Evolutionary conservation across 495 filamentous ascomycete species (phyloP).

Genomic region (Xylaria flabelliformis): DNA sequence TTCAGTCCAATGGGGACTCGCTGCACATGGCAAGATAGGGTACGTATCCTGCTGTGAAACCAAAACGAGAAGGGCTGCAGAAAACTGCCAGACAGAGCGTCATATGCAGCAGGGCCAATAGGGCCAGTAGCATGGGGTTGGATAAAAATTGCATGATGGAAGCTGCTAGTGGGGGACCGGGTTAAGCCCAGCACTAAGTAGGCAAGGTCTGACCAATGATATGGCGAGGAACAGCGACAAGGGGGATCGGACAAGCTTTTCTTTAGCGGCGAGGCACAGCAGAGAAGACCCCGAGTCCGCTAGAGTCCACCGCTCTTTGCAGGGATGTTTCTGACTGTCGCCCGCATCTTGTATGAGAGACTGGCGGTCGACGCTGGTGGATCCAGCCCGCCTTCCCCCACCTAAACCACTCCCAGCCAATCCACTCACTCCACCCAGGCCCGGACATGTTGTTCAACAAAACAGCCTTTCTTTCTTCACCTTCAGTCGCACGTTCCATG

Average conservation of each 20-base stretch:
- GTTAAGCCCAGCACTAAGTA: neutral
- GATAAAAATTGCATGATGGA: neutral
- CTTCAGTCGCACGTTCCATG: conserved; percentile 18
- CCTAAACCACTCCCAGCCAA: neutral
- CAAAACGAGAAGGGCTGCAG: conserved; percentile 27
- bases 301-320: conserved; percentile 46
- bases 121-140: conserved; percentile 10
- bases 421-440: neutral
- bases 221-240: neutral
- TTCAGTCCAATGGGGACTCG: conserved; percentile 22
- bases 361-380: conserved; percentile 41
- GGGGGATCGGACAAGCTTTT: conserved; percentile 28
- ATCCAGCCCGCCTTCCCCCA: conserved; percentile 15
- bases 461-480: conserved; percentile 18
- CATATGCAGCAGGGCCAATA: neutral
- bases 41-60: conserved; percentile 25
- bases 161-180: neutral
- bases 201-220: neutral
- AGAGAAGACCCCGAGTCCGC: conserved; percentile 44
- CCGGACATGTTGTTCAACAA: neutral
- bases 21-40: conserved; percentile 7
- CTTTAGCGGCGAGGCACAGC: conserved; percentile 42
- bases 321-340: conserved; percentile 38
- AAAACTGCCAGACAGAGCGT: conserved; percentile 22
- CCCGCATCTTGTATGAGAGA: conserved; percentile 41